Base-by-base conservation (phyloP, 2,329 filamentous ascomycete genomes). In the Colletotrichum orchidophilum region DNA sequence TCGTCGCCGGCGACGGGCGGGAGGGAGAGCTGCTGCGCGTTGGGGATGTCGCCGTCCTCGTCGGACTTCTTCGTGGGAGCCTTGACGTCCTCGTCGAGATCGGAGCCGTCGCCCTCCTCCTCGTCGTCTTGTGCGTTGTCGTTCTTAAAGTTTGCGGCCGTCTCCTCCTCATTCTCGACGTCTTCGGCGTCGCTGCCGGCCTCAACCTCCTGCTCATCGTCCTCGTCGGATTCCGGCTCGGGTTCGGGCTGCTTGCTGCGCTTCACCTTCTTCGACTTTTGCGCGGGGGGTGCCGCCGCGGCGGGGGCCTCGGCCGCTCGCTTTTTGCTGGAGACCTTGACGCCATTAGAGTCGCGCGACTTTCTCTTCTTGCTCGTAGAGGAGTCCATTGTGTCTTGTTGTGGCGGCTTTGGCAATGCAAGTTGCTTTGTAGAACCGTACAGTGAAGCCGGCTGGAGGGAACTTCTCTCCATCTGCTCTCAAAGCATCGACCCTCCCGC, bases 1-100 rank as follows among this genome's bases (percentile, higher is more conserved):
- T 92, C 88, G 60, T 82, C 84, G 63, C 88, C 88, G 33, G 86
- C 86, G 2, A 91, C 82, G 42, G 85, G 84, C n/a, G 72, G 58
- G 39, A 89, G 91, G 61, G 87, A 77, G 81, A 86, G 80, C 78
- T 81, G 79, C 71, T 79, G 79, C 42, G 79, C 80, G 67, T 83
- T 77, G 55, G 82, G 78, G 35, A 82, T 78, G 21, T 78, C 75
- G 39, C 78, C 80, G 12, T 80, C 75, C 13, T 84, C 79, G 42
- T 78, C 77, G 13, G 1, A 26, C 49, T 77, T 74, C 39, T 76
- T 61, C 21, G 60, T 60, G 60, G 69, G 61, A 5, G 61, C 42
- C 18, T 52, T 33, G 31, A 72, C 76, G 55, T 61, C 73, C 15
- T 78, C 75, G 9, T 77, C 73, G 27, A 77, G 74, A 6, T 76